These are phyloP conservation scores for Penicillium coprophilum DNA, from an alignment of 495 filamentous ascomycete genomes.

Conservation along the genomic window DNA sequence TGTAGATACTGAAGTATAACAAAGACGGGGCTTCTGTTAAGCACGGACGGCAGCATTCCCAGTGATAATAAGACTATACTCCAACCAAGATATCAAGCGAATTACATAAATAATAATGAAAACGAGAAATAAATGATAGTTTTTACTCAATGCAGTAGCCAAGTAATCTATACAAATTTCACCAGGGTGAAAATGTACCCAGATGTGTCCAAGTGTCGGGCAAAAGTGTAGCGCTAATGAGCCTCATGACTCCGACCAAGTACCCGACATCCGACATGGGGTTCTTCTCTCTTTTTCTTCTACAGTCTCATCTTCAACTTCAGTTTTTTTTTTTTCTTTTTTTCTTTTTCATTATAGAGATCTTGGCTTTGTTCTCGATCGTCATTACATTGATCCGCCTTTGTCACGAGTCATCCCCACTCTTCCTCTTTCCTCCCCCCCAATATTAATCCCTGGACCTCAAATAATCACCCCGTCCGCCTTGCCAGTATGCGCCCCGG, in stretches of 20 bases:
- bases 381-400: conserved; percentile 11
- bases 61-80: not conserved
- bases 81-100: not conserved
- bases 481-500: conserved; percentile 4
- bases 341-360: not conserved
- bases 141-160: not conserved
- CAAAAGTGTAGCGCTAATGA: not conserved
- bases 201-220: not conserved
- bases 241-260: not conserved
- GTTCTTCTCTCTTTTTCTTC: not conserved
- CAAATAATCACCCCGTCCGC: not conserved
- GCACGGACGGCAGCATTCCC: conserved; percentile 35
- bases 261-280: not conserved
- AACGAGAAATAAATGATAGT: not conserved
- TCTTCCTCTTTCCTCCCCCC: conserved; percentile 7
- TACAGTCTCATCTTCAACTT: not conserved
- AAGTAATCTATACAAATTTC: not conserved
- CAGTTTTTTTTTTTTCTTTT: not conserved
- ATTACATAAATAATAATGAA: not conserved
- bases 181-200: not conserved
- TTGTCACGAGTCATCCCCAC: conserved; percentile 15
- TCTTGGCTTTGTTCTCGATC: conserved; percentile 6
- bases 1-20: not conserved
- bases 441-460: conserved; percentile 11
- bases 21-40: conserved; percentile 9